These are phyloP conservation scores for Scheffersomyces coipomensis DNA, from an alignment of 805 yeast species.

Conservation along the genomic window DNA sequence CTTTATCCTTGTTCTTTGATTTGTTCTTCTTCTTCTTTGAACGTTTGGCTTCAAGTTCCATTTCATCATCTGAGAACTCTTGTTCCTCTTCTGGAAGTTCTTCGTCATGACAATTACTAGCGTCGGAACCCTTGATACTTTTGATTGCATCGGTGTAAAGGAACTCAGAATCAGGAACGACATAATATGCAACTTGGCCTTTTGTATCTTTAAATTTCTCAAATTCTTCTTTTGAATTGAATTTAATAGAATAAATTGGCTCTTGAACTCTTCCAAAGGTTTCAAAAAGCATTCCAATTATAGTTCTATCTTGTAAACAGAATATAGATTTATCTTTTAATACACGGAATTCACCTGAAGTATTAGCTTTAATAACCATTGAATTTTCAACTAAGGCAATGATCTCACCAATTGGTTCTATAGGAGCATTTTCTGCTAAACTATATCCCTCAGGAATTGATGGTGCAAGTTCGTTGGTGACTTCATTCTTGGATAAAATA, in stretches of 20 bases:
- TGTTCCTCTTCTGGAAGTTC: slow-evolving; percentile 91
- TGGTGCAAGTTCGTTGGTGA: slow-evolving; percentile 65
- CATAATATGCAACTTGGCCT: slow-evolving; percentile 67
- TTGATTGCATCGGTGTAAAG: slow-evolving; percentile 72
- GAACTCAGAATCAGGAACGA: slow-evolving; percentile 79
- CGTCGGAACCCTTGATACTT: slow-evolving; percentile 82
- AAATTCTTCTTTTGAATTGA: slow-evolving; percentile 50
- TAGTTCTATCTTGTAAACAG: slow-evolving; percentile 68
- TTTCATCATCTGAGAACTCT: slow-evolving; percentile 93
- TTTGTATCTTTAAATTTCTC: slow-evolving; percentile 44
- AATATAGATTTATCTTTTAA: slow-evolving; percentile 78
- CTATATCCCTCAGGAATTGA: slow-evolving; percentile 63
- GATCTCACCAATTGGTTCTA: slow-evolving; percentile 71
- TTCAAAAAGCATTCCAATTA: slow-evolving; percentile 80
- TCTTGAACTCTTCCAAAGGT: slow-evolving; percentile 83
- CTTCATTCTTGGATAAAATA: slow-evolving; percentile 76
- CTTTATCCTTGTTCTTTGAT: slow-evolving; percentile 27
- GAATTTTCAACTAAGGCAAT: slow-evolving; percentile 69
- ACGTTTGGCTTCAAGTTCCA: slow-evolving; percentile 70
- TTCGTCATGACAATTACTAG: slow-evolving; percentile 92
- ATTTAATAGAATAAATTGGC: slow-evolving; percentile 78
- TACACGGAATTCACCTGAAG: slow-evolving; percentile 83
- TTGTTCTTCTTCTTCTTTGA: slow-evolving; percentile 60
- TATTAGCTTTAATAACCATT: slow-evolving; percentile 65
- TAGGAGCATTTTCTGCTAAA: slow-evolving; percentile 58